phyloP scores from a whole-genome alignment of 2,329 filamentous ascomycete genomes.

The Neurospora sp. region DNA sequence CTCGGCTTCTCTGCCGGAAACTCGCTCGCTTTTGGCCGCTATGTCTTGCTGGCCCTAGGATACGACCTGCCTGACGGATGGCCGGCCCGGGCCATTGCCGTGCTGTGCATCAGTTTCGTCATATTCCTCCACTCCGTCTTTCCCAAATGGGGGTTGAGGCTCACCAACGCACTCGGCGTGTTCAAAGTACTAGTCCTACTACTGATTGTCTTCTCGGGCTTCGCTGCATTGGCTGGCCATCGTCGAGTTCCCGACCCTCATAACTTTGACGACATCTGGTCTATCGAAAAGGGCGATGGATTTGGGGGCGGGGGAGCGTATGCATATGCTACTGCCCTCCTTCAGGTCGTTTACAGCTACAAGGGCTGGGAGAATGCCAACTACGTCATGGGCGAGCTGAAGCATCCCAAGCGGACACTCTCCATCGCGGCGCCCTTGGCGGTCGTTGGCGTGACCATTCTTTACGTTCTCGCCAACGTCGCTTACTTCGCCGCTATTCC shows the following conservation, averaged over 20 bases:
- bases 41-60: constrained; percentile 33
- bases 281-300: constrained; percentile 24
- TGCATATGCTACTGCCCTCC: constrained; percentile 45
- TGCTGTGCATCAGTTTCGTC: constrained; percentile 43
- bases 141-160: constrained; percentile 47
- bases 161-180: constrained; percentile 48
- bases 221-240: constrained; percentile 41
- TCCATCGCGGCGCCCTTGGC: constrained; percentile 49
- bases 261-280: constrained; percentile 49
- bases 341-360: constrained; percentile 51
- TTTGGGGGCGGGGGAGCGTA: constrained; percentile 21
- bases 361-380: constrained; percentile 50
- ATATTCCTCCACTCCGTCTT: constrained; percentile 39
- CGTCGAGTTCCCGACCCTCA: constrained; percentile 34
- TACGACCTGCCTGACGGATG: constrained; percentile 39
- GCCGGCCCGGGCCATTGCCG: constrained; percentile 44
- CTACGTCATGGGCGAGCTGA: constrained; percentile 45
- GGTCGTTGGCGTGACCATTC: constrained; percentile 44
- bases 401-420: constrained; percentile 24
- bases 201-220: constrained; percentile 53
- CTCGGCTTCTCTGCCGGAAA: constrained; percentile 52
- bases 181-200: constrained; percentile 51
- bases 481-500: constrained; percentile 56
- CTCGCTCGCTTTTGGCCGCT: constrained; percentile 47
- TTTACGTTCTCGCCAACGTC: constrained; percentile 54